Evolutionary conservation across 164 flowering plant species (phyloP), one percentile per base, ranked within the genome.

Genomic region (Echeveria elegans): DNA sequence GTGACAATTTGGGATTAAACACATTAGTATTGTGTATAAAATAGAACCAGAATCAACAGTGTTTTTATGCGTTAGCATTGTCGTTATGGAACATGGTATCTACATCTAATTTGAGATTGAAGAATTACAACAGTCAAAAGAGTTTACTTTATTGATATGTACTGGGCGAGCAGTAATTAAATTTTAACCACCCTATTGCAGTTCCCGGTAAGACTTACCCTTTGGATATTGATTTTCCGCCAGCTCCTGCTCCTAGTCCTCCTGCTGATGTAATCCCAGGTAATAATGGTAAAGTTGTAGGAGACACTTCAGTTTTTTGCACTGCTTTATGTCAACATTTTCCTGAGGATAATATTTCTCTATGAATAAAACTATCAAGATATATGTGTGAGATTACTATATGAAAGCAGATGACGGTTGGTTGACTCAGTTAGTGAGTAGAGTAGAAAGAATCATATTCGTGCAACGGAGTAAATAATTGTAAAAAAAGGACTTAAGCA

Each of bases 181-280:
- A 26, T 23, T 59, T 66, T n/a, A 45, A 19, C 41, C 59, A 29
- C 40, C 32, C 50, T 64, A 36, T 73, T 83, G 69, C 66, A 93
- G 98, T 84, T 80, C 98, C 98, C 64, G 98, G 98, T 30, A 89
- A 78, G 58, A 87, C 96, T 62, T 88, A 88, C 82, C 82, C 85
- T 18, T 6, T 70, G 62, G 71, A 82, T 72, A 76, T 71, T 66
- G 78, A 45, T 14, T 72, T 66, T 68, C 71, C 85, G 64, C 84
- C 89, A 11, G 73, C 88, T 65, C 87, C 94, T 66, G 85, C 30
- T 74, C 90, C 91, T 70, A 75, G 69, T 37, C 82, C 88, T 67
- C 64, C 87, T 18, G 65, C 19, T 67, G 69, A 71, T 26, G 70
- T 31, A 61, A 28, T 76, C 8, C 65, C 81, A 76, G 98, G 98